These are phyloP conservation scores for Rhynchospora tenuis DNA, from an alignment of 176 grass and related monocot species.

Conservation along the genomic window DNA sequence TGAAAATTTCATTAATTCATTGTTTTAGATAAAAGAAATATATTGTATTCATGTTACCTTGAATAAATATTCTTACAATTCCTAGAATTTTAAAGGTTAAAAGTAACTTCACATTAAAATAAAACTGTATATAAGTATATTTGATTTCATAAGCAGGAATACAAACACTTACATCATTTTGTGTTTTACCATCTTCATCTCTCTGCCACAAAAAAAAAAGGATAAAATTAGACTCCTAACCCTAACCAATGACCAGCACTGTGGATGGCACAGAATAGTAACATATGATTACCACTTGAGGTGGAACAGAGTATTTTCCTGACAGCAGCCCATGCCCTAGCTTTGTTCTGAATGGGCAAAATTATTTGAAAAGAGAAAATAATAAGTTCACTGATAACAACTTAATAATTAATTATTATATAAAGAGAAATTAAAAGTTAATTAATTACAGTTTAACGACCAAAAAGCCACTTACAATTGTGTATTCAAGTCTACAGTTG, in stretches of 20 bases:
- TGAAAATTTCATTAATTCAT: constrained; percentile 14
- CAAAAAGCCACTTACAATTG: constrained; percentile 73
- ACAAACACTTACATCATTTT: constrained; percentile 35
- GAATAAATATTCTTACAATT: constrained; percentile 4
- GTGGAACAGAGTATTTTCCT: constrained; percentile 67
- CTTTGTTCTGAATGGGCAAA: constrained; percentile 62
- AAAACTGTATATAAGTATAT: not conserved
- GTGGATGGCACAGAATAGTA: not conserved
- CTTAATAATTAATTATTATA: too few relatives aligned
- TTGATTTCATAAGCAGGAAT: not conserved
- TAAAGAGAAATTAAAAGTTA: not conserved
- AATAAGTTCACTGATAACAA: not conserved
- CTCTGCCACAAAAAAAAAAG: not conserved
- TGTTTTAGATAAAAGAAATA: constrained; percentile 2
- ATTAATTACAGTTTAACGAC: constrained; percentile 2
- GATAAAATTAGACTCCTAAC: too few relatives aligned
- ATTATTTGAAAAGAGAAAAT: not conserved
- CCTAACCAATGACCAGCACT: not conserved
- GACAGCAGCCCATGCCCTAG: constrained; percentile 87
- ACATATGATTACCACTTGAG: constrained; percentile 49
- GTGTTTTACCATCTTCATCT: constrained; percentile 32
- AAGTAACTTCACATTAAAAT: not conserved
- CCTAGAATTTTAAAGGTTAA: not conserved
- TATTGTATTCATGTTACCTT: not conserved
- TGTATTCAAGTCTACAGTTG: constrained; percentile 84